These are phyloP conservation scores for Picochlorum sp. DNA, from an alignment of 139 green algal genomes.

Conservation along the genomic window DNA sequence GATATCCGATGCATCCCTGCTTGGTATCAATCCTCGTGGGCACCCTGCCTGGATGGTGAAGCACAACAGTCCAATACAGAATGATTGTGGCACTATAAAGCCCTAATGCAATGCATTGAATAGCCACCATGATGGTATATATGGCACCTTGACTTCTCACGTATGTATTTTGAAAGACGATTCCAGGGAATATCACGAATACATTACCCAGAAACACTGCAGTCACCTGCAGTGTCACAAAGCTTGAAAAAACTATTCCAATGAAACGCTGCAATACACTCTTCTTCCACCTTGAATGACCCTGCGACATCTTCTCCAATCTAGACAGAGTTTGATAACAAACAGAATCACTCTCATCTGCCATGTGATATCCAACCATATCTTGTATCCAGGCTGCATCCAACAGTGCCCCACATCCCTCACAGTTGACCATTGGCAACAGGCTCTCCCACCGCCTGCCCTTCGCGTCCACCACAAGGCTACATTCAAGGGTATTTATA, in stretches of 20 bases:
- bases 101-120: no score
- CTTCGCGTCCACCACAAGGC: background rate
- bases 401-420: background rate
- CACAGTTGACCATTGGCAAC: background rate
- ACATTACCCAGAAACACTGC: background rate
- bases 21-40: background rate
- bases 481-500: background rate
- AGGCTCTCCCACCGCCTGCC: background rate
- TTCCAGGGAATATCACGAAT: background rate
- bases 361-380: background rate
- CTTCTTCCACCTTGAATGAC: background rate
- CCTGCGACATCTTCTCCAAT: background rate
- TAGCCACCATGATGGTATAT: no score
- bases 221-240: background rate
- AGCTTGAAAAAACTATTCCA: no score
- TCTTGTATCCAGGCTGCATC: background rate
- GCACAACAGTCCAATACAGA: slow-evolving; percentile 9
- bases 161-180: no score
- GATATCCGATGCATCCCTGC: background rate
- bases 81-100: slow-evolving; percentile 8
- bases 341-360: no score
- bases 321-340: background rate
- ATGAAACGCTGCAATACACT: background rate
- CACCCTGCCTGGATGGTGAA: slow-evolving; percentile 10
- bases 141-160: no score